Evolutionary conservation across 495 filamentous ascomycete species (phyloP), one percentile per base, ranked within the genome.

Genomic region (Penicillium lividum): DNA sequence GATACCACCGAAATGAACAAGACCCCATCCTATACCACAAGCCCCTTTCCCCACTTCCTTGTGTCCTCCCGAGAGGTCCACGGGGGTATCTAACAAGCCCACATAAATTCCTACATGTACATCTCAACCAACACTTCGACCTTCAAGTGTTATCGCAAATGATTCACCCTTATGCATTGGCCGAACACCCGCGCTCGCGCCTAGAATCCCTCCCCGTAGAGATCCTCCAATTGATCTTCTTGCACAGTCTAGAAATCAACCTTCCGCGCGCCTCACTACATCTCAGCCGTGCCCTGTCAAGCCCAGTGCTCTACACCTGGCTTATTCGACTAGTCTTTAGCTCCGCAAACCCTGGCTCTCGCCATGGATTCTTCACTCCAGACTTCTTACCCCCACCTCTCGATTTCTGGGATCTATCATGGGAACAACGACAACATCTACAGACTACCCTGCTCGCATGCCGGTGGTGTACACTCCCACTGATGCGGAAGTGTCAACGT

Each of bases 141-240:
- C 8, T 36, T 4, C 0, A 40, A 13, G 4, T 40, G 38, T 16
- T 13, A n/a, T n/a, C 28, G 7, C 54, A 54, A 31, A 53, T 65
- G 61, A 33, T 53, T 42, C 36, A 36, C 18, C 49, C 44, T 43
- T 4, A 40, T 4, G 15, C 3, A 49, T 31, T 25, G 16, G 44
- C 40, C 58, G 38, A 40, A 0, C 49, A 47, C 22, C 51, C 47
- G 22, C 61, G 51, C 60, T 77, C 76, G 31, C 66, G 51, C 42
- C 72, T 86, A 4, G 83, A 86, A 59, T 60, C 59, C 28, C 69
- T 86, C 3, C 83, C 82, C 9, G 73, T 72, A 9, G 83, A 86
- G 61, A 64, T 86, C 25, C 53, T 86, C 8, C 72, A 83, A 62
- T 65, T 65, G 34, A 80, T 85, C 46, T 84, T 83, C 62, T 68